Conservation (phyloP, 306 rosid species). For the Astragalus membranaceus region DNA sequence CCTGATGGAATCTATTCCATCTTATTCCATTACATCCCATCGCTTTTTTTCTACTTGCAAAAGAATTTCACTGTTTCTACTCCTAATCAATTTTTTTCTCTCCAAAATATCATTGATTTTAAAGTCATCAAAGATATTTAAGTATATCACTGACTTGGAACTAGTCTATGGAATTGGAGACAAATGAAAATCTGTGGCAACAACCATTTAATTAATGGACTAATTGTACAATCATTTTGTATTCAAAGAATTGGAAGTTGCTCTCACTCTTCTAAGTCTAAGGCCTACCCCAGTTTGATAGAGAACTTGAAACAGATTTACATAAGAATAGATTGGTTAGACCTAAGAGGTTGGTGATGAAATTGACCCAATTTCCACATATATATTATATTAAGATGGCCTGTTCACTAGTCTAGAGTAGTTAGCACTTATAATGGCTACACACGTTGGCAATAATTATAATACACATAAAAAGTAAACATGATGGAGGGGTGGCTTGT, state of each 20-base stretch:
- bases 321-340: conserved; percentile 24
- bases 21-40: too few species aligned
- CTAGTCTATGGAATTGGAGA: not conserved
- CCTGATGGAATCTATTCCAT: too few species aligned
- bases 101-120: not conserved
- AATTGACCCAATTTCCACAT: conserved; percentile 25
- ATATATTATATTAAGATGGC: not conserved
- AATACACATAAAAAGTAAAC: conserved; percentile 13
- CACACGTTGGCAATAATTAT: not conserved
- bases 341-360: conserved; percentile 32
- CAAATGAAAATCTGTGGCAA: too few species aligned
- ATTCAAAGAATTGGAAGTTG: conserved; percentile 28
- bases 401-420: not conserved
- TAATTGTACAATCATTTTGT: not conserved
- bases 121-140: too few species aligned
- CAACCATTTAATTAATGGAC: conserved; percentile 1
- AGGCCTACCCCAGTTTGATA: conserved; percentile 21
- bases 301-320: conserved; percentile 19
- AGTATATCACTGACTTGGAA: not conserved
- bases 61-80: not conserved
- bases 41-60: not conserved
- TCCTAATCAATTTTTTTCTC: not conserved
- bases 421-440: not conserved
- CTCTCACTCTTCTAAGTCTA: conserved; percentile 20
- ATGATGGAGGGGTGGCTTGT: conserved; percentile 2